A percentile compares a stretch with the other conserved stretches of the same genome.
Evolutionary conservation across 1,139 yeast species (phyloP).

Genomic region (Kodamaea derodonti): DNA sequence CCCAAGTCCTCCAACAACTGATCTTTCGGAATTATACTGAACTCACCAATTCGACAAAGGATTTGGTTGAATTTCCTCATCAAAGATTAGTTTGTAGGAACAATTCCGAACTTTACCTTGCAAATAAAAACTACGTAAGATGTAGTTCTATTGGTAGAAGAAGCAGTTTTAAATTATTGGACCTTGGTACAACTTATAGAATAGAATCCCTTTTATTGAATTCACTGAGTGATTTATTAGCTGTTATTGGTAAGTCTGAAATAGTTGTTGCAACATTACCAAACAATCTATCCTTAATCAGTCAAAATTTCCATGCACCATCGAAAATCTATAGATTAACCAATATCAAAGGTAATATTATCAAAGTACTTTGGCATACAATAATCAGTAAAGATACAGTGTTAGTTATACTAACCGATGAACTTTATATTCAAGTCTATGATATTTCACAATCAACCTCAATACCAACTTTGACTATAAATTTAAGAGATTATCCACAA

Average conservation of each 20-base stretch:
- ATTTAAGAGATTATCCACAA: neutral
- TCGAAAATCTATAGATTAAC: slow-evolving; percentile 15
- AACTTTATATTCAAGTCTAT: slow-evolving; percentile 22
- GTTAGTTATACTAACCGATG: slow-evolving; percentile 30
- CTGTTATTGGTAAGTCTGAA: slow-evolving; percentile 27
- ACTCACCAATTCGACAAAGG: neutral
- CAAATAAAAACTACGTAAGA: slow-evolving; percentile 27
- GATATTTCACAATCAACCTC: slow-evolving; percentile 26
- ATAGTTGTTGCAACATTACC: slow-evolving; percentile 28
- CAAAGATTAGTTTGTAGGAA: slow-evolving; percentile 15
- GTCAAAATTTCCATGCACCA: slow-evolving; percentile 8
- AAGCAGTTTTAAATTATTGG: slow-evolving; percentile 19
- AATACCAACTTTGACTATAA: slow-evolving; percentile 22
- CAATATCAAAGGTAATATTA: slow-evolving; percentile 16
- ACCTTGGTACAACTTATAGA: slow-evolving; percentile 11
- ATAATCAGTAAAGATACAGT: slow-evolving; percentile 23
- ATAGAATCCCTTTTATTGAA: slow-evolving; percentile 27
- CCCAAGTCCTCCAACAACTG: slow-evolving; percentile 6
- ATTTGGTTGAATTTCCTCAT: slow-evolving; percentile 1
- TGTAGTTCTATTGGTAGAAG: slow-evolving; percentile 22
- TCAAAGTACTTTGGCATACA: slow-evolving; percentile 33
- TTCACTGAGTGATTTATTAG: slow-evolving; percentile 28
- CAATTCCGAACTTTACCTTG: slow-evolving; percentile 28
- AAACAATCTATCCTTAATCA: slow-evolving; percentile 3
- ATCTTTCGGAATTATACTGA: slow-evolving; percentile 4